phyloP scores from a whole-genome alignment of 331 rosid species.

The Malus hybrid region DNA sequence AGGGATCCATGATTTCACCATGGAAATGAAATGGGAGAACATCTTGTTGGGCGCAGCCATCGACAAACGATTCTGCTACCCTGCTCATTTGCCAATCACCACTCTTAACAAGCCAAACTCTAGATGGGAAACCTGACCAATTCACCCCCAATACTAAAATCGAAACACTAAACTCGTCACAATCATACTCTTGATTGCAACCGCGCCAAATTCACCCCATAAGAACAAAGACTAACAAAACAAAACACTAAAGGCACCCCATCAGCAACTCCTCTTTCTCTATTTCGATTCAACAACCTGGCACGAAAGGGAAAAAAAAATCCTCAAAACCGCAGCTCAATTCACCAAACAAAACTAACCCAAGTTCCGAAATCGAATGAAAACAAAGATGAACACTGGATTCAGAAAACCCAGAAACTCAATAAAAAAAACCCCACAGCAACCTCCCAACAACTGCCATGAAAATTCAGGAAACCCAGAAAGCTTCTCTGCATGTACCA shows the following conservation, averaged over 20 bases:
- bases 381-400: constrained; percentile 1
- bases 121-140: constrained; percentile 8
- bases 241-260: constrained; percentile 3
- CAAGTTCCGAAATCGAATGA: constrained; percentile 15
- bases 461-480: background rate
- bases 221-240: background rate
- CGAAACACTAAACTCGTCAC: constrained; percentile 10
- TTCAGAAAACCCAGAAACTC: constrained; percentile 18
- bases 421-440: constrained; percentile 16
- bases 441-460: constrained; percentile 11
- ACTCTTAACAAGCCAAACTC: constrained; percentile 25
- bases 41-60: constrained; percentile 68
- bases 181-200: background rate
- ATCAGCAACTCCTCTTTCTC: constrained; percentile 18
- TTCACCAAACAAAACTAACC: constrained; percentile 12
- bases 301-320: constrained; percentile 2
- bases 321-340: constrained; percentile 4
- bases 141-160: constrained; percentile 2
- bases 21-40: constrained; percentile 45
- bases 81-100: constrained; percentile 64
- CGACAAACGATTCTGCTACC: constrained; percentile 37
- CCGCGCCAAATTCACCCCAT: background rate
- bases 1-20: constrained; percentile 67
- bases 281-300: constrained; percentile 9
- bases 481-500: constrained; percentile 17